phyloP scores from a whole-genome alignment of 2,329 filamentous ascomycete species.

The Scedosporium boydii region DNA sequence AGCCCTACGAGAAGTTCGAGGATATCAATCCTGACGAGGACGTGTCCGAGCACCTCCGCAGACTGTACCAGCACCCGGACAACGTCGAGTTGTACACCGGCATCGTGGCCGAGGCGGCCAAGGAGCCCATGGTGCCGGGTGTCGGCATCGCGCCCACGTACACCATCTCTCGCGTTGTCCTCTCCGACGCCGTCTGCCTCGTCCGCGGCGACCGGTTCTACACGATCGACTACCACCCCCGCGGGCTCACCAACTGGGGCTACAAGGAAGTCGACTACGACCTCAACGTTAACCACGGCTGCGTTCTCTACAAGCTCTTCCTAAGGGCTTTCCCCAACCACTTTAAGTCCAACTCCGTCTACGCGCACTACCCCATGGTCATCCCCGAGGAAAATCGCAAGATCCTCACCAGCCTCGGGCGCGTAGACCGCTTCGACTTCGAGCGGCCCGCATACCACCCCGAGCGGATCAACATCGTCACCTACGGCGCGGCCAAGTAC shows the following conservation, averaged over 20 bases:
- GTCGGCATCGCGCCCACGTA: slow-evolving; percentile 68
- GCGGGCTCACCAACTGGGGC: slow-evolving; percentile 75
- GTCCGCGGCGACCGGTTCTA: slow-evolving; percentile 73
- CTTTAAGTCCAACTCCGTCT: slow-evolving; percentile 69
- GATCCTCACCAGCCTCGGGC: slow-evolving; percentile 59
- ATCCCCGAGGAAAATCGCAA: slow-evolving; percentile 63
- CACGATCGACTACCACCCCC: slow-evolving; percentile 66
- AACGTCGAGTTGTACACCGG: slow-evolving; percentile 75
- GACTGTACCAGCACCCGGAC: slow-evolving; percentile 70
- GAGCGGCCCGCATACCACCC: slow-evolving; percentile 45
- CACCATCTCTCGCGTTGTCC: slow-evolving; percentile 65
- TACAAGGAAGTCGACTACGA: slow-evolving; percentile 68
- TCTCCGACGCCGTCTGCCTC: slow-evolving; percentile 71
- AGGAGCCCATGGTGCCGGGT: slow-evolving; percentile 63
- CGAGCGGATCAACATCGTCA: slow-evolving; percentile 45
- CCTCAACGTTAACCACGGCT: slow-evolving; percentile 66
- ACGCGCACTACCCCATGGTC: slow-evolving; percentile 67
- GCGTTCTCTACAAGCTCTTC: slow-evolving; percentile 78
- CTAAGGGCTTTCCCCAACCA: slow-evolving; percentile 67
- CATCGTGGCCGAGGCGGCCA: slow-evolving; percentile 65
- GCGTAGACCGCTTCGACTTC: slow-evolving; percentile 61
- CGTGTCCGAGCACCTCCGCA: slow-evolving; percentile 54
- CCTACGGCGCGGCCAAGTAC: slow-evolving; percentile 50
- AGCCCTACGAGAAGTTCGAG: slow-evolving; percentile 67
- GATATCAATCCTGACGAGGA: slow-evolving; percentile 73